A percentile compares a stretch with the other conserved stretches of the same genome.
Conservation (phyloP, 352 stramenopile genomes). For the Globisporangium alternatum region DNA sequence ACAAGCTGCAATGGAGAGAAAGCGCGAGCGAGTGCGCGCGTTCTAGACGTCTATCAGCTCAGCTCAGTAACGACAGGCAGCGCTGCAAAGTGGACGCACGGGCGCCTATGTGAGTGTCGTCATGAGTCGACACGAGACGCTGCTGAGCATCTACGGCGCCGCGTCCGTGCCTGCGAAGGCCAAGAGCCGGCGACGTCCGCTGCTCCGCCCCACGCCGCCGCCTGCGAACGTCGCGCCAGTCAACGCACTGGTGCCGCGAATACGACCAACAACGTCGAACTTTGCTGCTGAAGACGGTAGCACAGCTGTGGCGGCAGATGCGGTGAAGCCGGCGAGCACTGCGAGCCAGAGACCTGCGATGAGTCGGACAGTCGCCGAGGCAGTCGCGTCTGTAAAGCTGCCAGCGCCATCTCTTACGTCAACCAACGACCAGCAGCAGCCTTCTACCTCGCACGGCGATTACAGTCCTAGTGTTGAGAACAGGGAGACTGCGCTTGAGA, state of each 20-base stretch:
- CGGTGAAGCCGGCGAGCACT: no score
- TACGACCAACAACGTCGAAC: not conserved
- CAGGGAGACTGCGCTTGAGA: not conserved
- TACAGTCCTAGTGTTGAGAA: not conserved
- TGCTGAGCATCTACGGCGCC: conserved; percentile 8
- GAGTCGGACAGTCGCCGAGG: not conserved
- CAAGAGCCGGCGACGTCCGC: not conserved
- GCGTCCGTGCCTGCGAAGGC: not conserved
- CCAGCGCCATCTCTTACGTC: not conserved
- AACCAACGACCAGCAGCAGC: not conserved
- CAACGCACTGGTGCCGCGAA: not conserved
- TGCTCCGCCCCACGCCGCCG: not conserved
- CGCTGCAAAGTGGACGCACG: not conserved
- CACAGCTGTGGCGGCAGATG: not conserved
- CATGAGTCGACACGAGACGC: conserved; percentile 10
- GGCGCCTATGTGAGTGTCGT: not conserved
- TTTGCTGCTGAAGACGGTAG: not conserved
- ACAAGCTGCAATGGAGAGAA: no score
- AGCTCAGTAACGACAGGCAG: no score
- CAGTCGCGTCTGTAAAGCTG: not conserved
- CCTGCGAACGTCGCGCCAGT: not conserved
- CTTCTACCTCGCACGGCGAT: no score
- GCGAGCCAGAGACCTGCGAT: not conserved
- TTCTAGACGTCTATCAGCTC: no score
- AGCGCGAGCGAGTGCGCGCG: no score